Conservation (phyloP, 2,329 filamentous ascomycete species). For the Verticillium nonalfalfae region DNA sequence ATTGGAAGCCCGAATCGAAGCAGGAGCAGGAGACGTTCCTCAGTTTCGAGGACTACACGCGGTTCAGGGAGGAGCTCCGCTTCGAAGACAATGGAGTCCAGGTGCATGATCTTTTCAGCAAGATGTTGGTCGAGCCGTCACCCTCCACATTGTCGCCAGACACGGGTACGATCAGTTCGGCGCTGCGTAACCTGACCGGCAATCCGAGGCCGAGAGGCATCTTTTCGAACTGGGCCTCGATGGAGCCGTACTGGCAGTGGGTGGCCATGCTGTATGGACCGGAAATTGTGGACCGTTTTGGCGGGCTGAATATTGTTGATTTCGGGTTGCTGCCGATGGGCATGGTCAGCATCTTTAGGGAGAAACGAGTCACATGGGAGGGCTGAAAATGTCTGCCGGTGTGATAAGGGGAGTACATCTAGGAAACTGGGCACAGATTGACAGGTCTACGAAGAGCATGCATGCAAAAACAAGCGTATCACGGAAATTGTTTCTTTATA, state of each 20-base stretch:
- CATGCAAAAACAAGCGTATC: too few species aligned
- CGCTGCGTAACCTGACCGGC: conserved; percentile 12
- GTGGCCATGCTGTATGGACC: conserved; percentile 36
- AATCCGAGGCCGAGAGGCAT: conserved; percentile 15
- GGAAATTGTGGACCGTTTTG: conserved; percentile 36
- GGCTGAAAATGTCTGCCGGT: conserved; percentile 5
- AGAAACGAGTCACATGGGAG: conserved; percentile 37
- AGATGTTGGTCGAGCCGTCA: conserved; percentile 25
- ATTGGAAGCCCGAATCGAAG: conserved; percentile 20
- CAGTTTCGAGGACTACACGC: conserved; percentile 34
- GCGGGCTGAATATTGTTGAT: conserved; percentile 37
- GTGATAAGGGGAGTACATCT: too few species aligned
- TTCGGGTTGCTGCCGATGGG: conserved; percentile 37
- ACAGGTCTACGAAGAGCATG: too few species aligned
- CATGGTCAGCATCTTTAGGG: conserved; percentile 36
- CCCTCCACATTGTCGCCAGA: conserved; percentile 19
- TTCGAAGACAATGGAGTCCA: conserved; percentile 17
- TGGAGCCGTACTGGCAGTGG: conserved; percentile 42
- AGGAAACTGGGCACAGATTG: too few species aligned
- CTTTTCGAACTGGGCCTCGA: conserved; percentile 18
- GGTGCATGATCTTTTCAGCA: conserved; percentile 25
- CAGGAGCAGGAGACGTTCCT: conserved; percentile 33
- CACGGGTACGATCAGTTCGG: conserved; percentile 14
- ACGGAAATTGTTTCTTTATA: too few species aligned
- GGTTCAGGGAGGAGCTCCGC: conserved; percentile 32